Base-by-base conservation (phyloP, 495 filamentous ascomycete species). In the Aspergillus homomorphus region DNA sequence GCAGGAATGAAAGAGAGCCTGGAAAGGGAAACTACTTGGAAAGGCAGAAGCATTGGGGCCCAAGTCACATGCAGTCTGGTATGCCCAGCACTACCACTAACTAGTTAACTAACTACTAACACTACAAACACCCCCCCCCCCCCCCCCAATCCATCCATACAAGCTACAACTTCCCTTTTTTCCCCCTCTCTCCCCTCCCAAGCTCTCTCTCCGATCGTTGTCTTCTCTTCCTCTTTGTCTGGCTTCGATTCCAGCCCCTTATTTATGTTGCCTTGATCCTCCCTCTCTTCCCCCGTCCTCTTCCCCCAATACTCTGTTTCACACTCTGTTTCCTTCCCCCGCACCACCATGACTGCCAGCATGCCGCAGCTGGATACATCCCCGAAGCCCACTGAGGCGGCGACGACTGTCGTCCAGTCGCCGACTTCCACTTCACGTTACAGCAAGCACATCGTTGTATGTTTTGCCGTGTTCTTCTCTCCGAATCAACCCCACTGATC, bases 381-480 rank as follows among this genome's bases (percentile, higher is more conserved):
- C 16, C 50, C 53, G 2, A 59, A 59, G 26, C 22, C 45, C n/a
- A 61, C 66, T 14, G 61, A 63, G n/a, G 57, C 53, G 33, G 44
- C 63, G 14, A 60, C 66, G 1, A 57, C 33, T 12, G 33, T 38
- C 33, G 33, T 65, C 48, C 63, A 66, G 26, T 45, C 58, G 0
- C 66, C 71, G 9, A 54, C 66, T 41, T 62, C 64, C 1, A 68
- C 57, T 19, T 64, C 67, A 5, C 65, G 58, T 16, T 73, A 73
- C 57, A 79, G 75, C 64, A 77, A 71, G 57, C 76, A 79, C 59
- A 77, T 77, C 41, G 69, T 77, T 42, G 76, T 79, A 69, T 55
- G 66, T 28, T n/a, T n/a, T n/a, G n/a, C n/a, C n/a, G 24, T 7
- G 51, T 22, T 42, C 22, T n/a, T 10, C 5, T 22, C 8, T 15